Base-by-base conservation (phyloP, 2,329 filamentous ascomycete species). In the Myriangium duriaei region DNA sequence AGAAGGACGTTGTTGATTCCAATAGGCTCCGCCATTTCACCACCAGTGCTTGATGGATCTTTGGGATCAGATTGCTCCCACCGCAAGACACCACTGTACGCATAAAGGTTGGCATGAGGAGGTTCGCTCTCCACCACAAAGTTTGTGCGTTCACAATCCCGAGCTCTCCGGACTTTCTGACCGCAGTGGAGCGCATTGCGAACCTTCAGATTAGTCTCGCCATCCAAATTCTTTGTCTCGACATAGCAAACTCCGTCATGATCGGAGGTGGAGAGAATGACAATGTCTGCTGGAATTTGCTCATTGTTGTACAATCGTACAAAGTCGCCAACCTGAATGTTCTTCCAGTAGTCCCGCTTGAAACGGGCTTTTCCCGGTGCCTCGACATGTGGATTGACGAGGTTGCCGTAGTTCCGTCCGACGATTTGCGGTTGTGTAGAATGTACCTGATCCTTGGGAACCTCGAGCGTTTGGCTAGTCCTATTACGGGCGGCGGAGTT, bases 191-290 rank as follows among this genome's bases (percentile, higher is more conserved):
- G 70, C 13, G 91, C 85, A 53, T 88, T 83, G 42, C 91, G 81
- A 44, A 95, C 86, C 61, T 98, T 98, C 45, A 98, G 65, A 52
- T 98, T 98, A 2, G 91, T 98, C 63, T 98, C 91, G 35, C 91
- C 91, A 53, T 98, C 91, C 65, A 98, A 58, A 56, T 94, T 96
- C 67, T 96, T 98, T 2, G 91, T 98, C 61, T 98, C 91, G 14
- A 98, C 81, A 51, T 95, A 98, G 60, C 91, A 98, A 26, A 84
- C 84, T 35, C 91, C 91, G 50, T 98, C 91, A 1, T 81, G 72
- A 50, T 96, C 91, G 2, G 91, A 94, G 0, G 91, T 96, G 2
- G 91, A 83, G 15, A 98, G 64, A 30, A 98, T 81, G 33, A 96
- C 79, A 32, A 98, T 68, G 59, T 98, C 91, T 33, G 91, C 88